phyloP scores from a whole-genome alignment of 495 filamentous ascomycete genomes.

The Xanthoparmelia taractica region DNA sequence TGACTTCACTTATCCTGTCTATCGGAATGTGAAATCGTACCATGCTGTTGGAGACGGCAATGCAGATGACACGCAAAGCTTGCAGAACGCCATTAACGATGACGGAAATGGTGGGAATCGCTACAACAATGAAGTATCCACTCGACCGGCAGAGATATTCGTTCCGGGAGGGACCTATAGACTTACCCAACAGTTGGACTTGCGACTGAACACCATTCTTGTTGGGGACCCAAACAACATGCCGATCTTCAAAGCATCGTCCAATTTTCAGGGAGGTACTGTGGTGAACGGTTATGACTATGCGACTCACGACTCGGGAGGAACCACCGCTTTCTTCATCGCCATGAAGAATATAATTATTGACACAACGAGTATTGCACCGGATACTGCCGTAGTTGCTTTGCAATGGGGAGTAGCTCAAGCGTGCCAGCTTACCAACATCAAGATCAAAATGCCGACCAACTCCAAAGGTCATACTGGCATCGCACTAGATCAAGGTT shows the following conservation, averaged over 20 bases:
- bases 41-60: constrained; percentile 33
- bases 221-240: background rate
- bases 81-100: constrained; percentile 37
- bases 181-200: constrained; percentile 28
- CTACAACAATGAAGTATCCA: constrained; percentile 26
- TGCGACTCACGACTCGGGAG: constrained; percentile 23
- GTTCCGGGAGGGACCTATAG: constrained; percentile 43
- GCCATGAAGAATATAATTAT: constrained; percentile 39
- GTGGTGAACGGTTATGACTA: constrained; percentile 26
- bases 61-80: constrained; percentile 32
- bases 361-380: constrained; percentile 31
- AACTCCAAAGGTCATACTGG: constrained; percentile 50
- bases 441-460: constrained; percentile 59
- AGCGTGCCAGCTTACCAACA: constrained; percentile 64
- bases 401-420: constrained; percentile 60
- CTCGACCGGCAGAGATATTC: constrained; percentile 44
- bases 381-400: constrained; percentile 28
- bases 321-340: constrained; percentile 38
- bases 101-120: constrained; percentile 33
- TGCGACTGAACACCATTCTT: background rate
- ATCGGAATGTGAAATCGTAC: constrained; percentile 50
- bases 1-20: constrained; percentile 43
- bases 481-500: constrained; percentile 59
- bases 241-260: background rate
- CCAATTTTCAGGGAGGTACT: background rate